These are phyloP conservation scores for Parachaetomium inaequale DNA, from an alignment of 495 filamentous ascomycete species.

Conservation along the genomic window DNA sequence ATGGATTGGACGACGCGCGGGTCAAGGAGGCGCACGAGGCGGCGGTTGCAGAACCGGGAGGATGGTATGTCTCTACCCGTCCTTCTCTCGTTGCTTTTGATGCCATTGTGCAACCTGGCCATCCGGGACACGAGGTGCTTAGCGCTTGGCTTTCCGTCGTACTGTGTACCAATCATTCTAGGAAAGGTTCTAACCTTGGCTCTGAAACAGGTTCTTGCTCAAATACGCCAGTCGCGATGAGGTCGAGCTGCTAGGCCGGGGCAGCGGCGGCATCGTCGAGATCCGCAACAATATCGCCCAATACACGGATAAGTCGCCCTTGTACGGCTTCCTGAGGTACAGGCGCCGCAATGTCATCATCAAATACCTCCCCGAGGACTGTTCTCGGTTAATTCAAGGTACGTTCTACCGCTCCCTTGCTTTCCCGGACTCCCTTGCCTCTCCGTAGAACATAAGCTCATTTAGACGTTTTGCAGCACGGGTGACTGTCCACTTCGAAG, in stretches of 20 bases:
- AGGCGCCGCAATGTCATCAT: slow-evolving; percentile 85
- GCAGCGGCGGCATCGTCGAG: slow-evolving; percentile 81
- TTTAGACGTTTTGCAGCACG: slow-evolving; percentile 56
- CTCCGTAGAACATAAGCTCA: slow-evolving; percentile 15
- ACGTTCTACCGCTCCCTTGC: slow-evolving; percentile 27
- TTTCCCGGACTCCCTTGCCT: slow-evolving; percentile 3
- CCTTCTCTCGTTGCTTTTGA: background rate
- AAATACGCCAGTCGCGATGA: slow-evolving; percentile 89
- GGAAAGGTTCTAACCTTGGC: slow-evolving; percentile 16
- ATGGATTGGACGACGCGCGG: slow-evolving; percentile 82
- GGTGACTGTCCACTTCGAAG: slow-evolving; percentile 88
- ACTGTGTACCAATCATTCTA: background rate
- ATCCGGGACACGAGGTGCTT: background rate
- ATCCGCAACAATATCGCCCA: slow-evolving; percentile 70
- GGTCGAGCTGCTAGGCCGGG: slow-evolving; percentile 71
- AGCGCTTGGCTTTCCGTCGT: background rate
- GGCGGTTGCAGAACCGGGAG: slow-evolving; percentile 77
- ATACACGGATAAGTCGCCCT: slow-evolving; percentile 77
- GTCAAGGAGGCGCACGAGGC: slow-evolving; percentile 81
- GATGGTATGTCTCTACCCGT: slow-evolving; percentile 66
- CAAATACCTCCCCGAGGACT: slow-evolving; percentile 86
- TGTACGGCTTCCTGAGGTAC: slow-evolving; percentile 91
- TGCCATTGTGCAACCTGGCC: background rate
- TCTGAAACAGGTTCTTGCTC: slow-evolving; percentile 74
- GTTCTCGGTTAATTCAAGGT: slow-evolving; percentile 91